Base-by-base conservation (phyloP, 78 protist genomes). In the Polysphondylium violaceum region DNA sequence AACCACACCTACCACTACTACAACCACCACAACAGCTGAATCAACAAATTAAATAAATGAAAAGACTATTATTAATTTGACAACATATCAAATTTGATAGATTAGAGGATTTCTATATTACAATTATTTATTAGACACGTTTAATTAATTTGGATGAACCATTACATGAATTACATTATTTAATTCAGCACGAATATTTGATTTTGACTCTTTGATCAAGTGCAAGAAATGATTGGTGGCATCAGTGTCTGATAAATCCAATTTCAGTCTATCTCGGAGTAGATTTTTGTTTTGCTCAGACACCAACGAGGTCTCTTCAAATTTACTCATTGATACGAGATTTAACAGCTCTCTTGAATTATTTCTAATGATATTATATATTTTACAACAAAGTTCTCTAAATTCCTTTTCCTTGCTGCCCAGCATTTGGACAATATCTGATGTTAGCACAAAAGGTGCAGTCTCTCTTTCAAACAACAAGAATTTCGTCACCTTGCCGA, bases 391-490 rank as follows among this genome's bases (percentile, higher is more conserved):
- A 38, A 56, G 41, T n/a, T 69, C 63, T 44, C 55, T 83, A 25
- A 64, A 83, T 23, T 83, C 91, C 1, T 69, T 27, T 23, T 83
- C 91, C 69, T 44, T 50, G 7, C 47, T 23, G 2, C 91, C 91
- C 12, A 83, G 23, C 58, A 83, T 74, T 33, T 72, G 47, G 21
- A 83, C 91, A 33, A 83, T 69, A 40, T 83, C 75, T n/a, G 55
- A 69, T 67, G 91, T 67, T n/a, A 83, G 29, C 0, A 83, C 91
- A 43, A 83, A 83, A 0, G 77, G 91, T 17, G 91, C 67, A 0
- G 91, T 83, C 44, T 83, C 91, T 58, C 91, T 60, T 29, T 83
- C 91, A 41, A 83, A 83, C 27, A 69, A 40, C 11, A 83, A n/a
- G 43, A 83, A 83, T 33, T 83, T 83, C 0, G 91, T 83, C 3